These are phyloP conservation scores for Trichoderma sp. DNA, from an alignment of 2,329 filamentous ascomycete species.

Conservation along the genomic window DNA sequence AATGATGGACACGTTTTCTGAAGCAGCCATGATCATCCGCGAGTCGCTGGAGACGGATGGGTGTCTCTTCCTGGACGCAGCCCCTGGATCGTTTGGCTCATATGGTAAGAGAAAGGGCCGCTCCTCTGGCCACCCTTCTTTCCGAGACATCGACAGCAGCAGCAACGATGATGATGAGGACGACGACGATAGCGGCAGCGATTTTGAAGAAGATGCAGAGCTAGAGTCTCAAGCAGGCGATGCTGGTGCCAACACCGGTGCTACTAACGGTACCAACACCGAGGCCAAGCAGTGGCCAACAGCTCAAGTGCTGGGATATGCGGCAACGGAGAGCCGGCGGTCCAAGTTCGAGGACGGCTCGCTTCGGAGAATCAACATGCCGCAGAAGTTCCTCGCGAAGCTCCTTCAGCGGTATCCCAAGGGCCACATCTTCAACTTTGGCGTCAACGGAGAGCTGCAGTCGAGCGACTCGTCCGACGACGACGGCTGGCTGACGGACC, in stretches of 20 bases:
- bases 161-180: not conserved
- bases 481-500: conserved; percentile 19
- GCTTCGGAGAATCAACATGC: conserved; percentile 28
- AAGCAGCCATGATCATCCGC: conserved; percentile 43
- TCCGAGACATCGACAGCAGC: not conserved
- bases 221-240: not conserved
- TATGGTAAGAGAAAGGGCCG: conserved; percentile 3
- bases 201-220: not conserved
- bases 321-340: conserved; percentile 33
- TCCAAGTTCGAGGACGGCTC: conserved; percentile 29
- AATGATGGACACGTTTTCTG: conserved; percentile 17
- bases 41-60: conserved; percentile 43
- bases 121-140: not conserved
- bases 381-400: conserved; percentile 39
- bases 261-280: not conserved
- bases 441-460: conserved; percentile 36
- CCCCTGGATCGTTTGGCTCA: conserved; percentile 30
- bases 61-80: conserved; percentile 32
- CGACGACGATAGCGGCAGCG: not conserved
- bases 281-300: conserved; percentile 15
- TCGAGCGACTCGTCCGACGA: conserved; percentile 32
- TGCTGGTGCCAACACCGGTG: not conserved
- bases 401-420: conserved; percentile 46
- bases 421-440: conserved; percentile 47
- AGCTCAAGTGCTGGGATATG: conserved; percentile 40